A percentile compares a stretch with the other conserved stretches of the same genome.
phyloP scores from a whole-genome alignment of 1,284 basidiomycete genomes.

The Veloboletus limbatus region DNA sequence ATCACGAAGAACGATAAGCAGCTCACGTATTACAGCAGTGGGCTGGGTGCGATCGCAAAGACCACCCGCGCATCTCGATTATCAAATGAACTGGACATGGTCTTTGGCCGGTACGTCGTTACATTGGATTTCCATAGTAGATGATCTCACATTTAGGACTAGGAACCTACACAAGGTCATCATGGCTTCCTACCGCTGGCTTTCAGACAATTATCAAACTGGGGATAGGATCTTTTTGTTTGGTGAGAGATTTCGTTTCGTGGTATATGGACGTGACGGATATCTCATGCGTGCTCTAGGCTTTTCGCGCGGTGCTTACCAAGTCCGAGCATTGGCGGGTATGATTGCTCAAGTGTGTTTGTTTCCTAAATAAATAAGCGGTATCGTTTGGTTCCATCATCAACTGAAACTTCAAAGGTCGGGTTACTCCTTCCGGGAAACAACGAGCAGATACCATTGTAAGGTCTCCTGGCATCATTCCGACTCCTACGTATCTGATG shows the following conservation, averaged over 20 bases:
- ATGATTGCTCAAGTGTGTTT: constrained; percentile 36
- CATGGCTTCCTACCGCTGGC: constrained; percentile 37
- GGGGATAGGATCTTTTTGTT: constrained; percentile 38
- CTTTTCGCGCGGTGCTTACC: constrained; percentile 41
- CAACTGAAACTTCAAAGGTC: constrained; percentile 23
- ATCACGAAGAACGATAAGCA: constrained; percentile 32
- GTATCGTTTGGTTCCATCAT: neutral
- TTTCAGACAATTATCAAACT: constrained; percentile 33
- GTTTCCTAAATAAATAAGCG: neutral
- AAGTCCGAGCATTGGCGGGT: constrained; percentile 36
- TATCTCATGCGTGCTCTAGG: constrained; percentile 23
- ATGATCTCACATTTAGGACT: neutral
- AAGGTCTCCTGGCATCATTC: neutral
- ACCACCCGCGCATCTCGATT: constrained; percentile 13
- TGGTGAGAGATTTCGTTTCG: constrained; percentile 19
- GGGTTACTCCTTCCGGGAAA: constrained; percentile 38
- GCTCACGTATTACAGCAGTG: constrained; percentile 38
- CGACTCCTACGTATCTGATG: constrained; percentile 1
- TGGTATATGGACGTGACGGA: neutral
- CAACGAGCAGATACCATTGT: constrained; percentile 39
- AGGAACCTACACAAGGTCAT: constrained; percentile 36
- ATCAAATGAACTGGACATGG: constrained; percentile 28
- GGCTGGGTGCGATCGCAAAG: constrained; percentile 34
- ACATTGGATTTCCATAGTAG: neutral
- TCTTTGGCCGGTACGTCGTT: constrained; percentile 29